Evolutionary conservation across 164 flowering plant genomes (phyloP), one percentile per base, ranked within the genome.

Genomic region (Euptelea pleiosperma): DNA sequence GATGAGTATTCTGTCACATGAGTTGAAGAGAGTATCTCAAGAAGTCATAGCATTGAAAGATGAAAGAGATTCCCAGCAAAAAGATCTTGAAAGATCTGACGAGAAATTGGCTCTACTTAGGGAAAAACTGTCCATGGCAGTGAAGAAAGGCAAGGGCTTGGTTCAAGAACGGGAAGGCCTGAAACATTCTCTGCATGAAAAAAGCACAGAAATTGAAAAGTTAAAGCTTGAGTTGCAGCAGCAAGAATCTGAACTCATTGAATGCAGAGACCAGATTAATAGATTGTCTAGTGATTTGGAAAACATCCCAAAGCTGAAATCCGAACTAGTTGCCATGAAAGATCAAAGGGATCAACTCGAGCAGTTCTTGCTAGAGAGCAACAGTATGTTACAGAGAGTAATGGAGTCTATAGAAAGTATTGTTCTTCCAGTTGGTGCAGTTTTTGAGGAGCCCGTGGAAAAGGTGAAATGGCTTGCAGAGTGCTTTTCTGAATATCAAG

Each of bases 61-160:
- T 42, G 87, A 87, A 73, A 86, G 70, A 22, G 81, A 60, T 40
- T 55, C 72, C 12, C 59, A 86, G 67, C 77, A 67, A 68, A 80
- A 77, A 52, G 87, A 86, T 70, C 83, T 87, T 60, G 80, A 74
- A 51, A 76, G 77, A 54, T 60, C 81, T 25, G 97, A 93, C 70
- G 97, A 90, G 57, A 87, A 82, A 75, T 71, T 74, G 57, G 66
- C 84, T 69, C 24, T 85, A 18, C 67, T 93, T 33, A 81, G 88
- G 69, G 99, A 90, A 70, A 93, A 90, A 61, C 85, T 93, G 26
- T 84, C 96, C 58, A 69, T 87, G 94, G 99, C 99, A 54, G 92
- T 93, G 22, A 93, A 93, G 72, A 93, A 90, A 75, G 99, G 99
- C 39, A 93, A 93, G 82, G 99, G 97, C 14, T 70, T 93, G 62